Percentiles rank a stretch among this genome's conserved stretches.
phyloP scores from a whole-genome alignment of 176 grass and related monocot species.

The Hordeum marinum region DNA sequence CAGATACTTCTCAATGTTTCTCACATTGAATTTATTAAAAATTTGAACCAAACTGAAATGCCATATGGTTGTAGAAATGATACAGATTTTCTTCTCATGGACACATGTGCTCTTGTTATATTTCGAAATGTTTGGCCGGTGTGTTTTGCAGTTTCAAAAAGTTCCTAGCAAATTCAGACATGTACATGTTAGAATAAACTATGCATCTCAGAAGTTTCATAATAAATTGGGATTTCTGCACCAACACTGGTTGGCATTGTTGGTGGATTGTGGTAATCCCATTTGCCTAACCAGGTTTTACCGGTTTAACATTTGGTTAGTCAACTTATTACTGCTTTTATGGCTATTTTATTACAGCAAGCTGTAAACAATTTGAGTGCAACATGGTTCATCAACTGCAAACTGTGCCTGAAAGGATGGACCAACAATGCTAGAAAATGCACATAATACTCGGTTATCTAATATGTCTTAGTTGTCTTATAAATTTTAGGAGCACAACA shows the following conservation, averaged over 20 bases:
- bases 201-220: neutral
- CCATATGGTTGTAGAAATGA: neutral
- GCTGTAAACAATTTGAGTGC: neutral
- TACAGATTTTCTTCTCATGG: neutral
- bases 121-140: neutral
- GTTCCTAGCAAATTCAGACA: neutral
- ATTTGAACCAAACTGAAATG: neutral
- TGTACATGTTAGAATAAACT: neutral
- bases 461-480: neutral
- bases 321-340: neutral
- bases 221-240: neutral
- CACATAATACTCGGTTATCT: neutral
- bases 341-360: neutral
- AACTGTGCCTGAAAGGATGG: neutral
- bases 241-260: neutral
- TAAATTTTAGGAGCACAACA: neutral
- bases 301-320: neutral
- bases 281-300: neutral
- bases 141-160: neutral
- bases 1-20: neutral
- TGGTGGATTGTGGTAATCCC: neutral
- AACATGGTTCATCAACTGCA: neutral
- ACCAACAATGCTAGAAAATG: neutral
- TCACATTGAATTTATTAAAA: slow-evolving; percentile 11
- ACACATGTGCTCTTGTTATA: neutral